Conservation (phyloP, 768 basidiomycete species). For the Mycena kentingensis region DNA sequence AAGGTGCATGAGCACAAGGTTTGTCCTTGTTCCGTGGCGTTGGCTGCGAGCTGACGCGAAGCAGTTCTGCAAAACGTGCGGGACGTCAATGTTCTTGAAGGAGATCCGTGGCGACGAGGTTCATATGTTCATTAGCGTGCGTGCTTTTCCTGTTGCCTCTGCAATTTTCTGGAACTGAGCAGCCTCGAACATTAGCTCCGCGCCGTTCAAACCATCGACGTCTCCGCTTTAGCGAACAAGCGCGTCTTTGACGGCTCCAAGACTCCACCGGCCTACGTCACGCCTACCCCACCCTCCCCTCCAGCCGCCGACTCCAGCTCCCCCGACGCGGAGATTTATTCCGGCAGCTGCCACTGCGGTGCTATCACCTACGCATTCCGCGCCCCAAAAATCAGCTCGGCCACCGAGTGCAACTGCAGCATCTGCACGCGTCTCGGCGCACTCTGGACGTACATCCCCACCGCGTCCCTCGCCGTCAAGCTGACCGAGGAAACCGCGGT, state of each 20-base stretch:
- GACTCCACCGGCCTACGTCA: not conserved
- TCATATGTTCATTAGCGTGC: no score
- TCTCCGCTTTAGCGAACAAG: not conserved
- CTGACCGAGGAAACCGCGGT: not conserved
- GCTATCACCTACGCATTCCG: constrained; percentile 6
- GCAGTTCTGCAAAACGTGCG: not conserved
- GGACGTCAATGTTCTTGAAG: not conserved
- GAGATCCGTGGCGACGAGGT: no score
- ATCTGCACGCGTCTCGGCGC: constrained; percentile 6
- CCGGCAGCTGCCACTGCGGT: constrained; percentile 2
- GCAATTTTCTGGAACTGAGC: no score
- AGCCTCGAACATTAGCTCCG: no score
- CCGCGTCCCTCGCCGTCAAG: not conserved
- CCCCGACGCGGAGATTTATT: not conserved
- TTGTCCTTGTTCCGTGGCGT: no score
- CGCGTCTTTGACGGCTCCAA: not conserved
- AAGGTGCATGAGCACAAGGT: not conserved
- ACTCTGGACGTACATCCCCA: not conserved
- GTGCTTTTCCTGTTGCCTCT: no score
- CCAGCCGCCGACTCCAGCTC: no score
- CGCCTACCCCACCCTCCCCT: not conserved
- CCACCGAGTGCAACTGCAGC: constrained; percentile 15
- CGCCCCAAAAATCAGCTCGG: constrained; percentile 1
- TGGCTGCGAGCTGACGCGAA: no score
- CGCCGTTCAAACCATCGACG: not conserved